These are phyloP conservation scores for Alternaria sp. DNA, from an alignment of 2,329 filamentous ascomycete genomes.

Conservation along the genomic window DNA sequence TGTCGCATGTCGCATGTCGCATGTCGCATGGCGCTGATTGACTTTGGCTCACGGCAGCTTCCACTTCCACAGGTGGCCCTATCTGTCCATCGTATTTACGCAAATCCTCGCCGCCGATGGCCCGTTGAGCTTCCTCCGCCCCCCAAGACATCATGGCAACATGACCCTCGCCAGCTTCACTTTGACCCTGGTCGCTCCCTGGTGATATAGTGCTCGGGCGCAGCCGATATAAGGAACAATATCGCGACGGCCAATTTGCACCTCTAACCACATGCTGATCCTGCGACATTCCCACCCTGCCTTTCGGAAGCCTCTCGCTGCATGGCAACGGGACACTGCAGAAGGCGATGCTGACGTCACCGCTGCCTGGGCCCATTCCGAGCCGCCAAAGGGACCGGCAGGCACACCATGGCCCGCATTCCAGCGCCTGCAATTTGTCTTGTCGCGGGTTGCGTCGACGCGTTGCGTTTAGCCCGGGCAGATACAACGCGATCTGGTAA, in stretches of 20 bases:
- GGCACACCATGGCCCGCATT: conserved; percentile 33
- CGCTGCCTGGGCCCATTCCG: conserved; percentile 24
- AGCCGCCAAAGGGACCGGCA: conserved; percentile 29
- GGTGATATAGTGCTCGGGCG: conserved; percentile 26
- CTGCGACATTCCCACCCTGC: conserved; percentile 21
- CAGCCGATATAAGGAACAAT: conserved; percentile 24
- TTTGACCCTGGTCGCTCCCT: conserved; percentile 21
- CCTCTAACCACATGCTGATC: conserved; percentile 18
- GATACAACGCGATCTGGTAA: conserved; percentile 34
- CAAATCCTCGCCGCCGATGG: conserved; percentile 29
- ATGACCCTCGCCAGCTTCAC: conserved; percentile 24
- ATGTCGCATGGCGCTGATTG: neutral
- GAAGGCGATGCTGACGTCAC: conserved; percentile 29
- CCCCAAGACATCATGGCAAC: conserved; percentile 9
- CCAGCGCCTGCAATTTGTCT: conserved; percentile 29
- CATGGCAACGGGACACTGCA: conserved; percentile 39
- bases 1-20: neutral
- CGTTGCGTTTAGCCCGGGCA: conserved; percentile 32
- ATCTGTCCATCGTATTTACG: conserved; percentile 6
- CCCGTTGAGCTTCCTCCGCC: conserved; percentile 17
- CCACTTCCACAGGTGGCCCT: conserved; percentile 1
- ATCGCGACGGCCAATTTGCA: conserved; percentile 20
- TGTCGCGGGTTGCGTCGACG: conserved; percentile 23
- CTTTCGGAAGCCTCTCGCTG: conserved; percentile 34
- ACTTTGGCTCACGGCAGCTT: neutral